A percentile compares a stretch with the other conserved stretches of the same genome.
Conservation (phyloP, 495 filamentous ascomycete species). For the Monascus purpureus region DNA sequence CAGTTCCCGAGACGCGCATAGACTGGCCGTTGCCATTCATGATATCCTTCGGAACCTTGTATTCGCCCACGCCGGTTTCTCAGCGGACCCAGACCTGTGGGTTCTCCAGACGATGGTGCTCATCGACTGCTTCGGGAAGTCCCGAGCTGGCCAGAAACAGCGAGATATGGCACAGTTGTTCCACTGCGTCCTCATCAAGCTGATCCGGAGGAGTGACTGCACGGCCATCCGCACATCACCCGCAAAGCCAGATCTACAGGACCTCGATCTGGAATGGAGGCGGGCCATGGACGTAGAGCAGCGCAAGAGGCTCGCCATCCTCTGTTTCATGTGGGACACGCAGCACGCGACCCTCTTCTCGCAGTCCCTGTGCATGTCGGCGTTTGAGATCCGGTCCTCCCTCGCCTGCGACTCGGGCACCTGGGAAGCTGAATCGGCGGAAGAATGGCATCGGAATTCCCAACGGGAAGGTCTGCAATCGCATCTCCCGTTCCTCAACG, state of each 20-base stretch:
- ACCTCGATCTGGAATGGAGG: conserved; percentile 29
- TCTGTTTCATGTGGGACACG: conserved; percentile 47
- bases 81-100: conserved; percentile 35
- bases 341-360: conserved; percentile 42
- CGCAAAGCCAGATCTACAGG: conserved; percentile 9
- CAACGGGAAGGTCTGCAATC: conserved; percentile 15
- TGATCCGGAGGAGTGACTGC: conserved; percentile 40
- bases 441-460: conserved; percentile 26
- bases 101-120: conserved; percentile 41
- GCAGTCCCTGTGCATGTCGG: conserved; percentile 44
- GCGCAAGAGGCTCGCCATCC: conserved; percentile 36
- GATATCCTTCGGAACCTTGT: conserved; percentile 30
- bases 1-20: conserved; percentile 37
- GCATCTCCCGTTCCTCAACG: conserved; percentile 24
- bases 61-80: conserved; percentile 30
- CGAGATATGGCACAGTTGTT: conserved; percentile 42
- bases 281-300: conserved; percentile 38
- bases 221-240: conserved; percentile 26
- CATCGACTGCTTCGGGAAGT: conserved; percentile 46
- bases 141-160: conserved; percentile 39
- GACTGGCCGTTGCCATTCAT: conserved; percentile 38
- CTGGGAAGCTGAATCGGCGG: conserved; percentile 38
- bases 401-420: conserved; percentile 30
- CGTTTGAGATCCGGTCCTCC: conserved; percentile 37
- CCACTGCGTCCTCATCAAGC: conserved; percentile 43